Conservation (phyloP, 768 basidiomycete genomes). For the Boletales sp. region DNA sequence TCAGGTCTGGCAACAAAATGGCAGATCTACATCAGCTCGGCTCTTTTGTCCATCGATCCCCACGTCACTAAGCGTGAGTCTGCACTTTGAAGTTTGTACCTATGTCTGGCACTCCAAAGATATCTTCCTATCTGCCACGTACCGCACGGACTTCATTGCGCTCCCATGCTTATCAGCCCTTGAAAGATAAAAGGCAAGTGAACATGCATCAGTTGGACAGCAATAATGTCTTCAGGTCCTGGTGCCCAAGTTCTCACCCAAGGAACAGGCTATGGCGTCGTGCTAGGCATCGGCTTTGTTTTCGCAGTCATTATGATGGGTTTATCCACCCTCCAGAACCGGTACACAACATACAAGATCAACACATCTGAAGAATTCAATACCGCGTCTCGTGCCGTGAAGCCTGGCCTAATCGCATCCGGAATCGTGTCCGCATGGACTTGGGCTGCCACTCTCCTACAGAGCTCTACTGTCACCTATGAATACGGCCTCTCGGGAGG, state of each 20-base stretch:
- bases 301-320: constrained; percentile 29
- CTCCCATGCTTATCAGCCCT: constrained; percentile 14
- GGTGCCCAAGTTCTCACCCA: constrained; percentile 20
- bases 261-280: constrained; percentile 28
- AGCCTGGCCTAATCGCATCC: constrained; percentile 16
- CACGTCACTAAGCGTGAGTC: too few species aligned
- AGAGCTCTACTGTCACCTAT: constrained; percentile 30
- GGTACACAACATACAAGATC: constrained; percentile 25
- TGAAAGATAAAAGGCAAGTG: not conserved
- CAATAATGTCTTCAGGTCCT: constrained; percentile 7
- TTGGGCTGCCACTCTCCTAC: constrained; percentile 29
- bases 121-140: not conserved
- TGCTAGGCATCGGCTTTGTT: constrained; percentile 28
- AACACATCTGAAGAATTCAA: constrained; percentile 28
- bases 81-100: too few species aligned
- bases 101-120: constrained; percentile 1
- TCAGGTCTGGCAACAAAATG: too few species aligned
- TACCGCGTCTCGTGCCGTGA: constrained; percentile 22
- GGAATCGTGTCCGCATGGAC: constrained; percentile 29
- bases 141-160: not conserved
- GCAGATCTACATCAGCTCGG: not conserved
- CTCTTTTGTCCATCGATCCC: too few species aligned
- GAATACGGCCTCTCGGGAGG: constrained; percentile 24
- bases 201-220: not conserved
- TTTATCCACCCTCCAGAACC: constrained; percentile 23